Evolutionary conservation across 768 basidiomycete genomes (phyloP), one percentile per base, ranked within the genome.

Genomic region (Pleurotus sapidus): DNA sequence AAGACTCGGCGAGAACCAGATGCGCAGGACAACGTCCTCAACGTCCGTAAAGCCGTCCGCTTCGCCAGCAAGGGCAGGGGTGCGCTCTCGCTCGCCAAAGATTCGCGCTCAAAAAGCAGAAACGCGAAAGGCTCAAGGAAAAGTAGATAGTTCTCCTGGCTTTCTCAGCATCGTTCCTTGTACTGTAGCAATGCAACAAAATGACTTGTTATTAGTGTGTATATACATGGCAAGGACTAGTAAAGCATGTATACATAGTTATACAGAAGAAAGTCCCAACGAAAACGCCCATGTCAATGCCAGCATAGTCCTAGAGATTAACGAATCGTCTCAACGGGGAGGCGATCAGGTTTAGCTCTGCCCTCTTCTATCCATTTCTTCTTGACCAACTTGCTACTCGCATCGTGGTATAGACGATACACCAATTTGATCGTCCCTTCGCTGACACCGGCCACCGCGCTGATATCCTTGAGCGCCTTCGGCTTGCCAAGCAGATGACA

Each of bases 341-440:
- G 68, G 51, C 76, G 72, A 3, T 74, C 68, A 60, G 81, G 57
- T n/a, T 78, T 79, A 6, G 87, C 89, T 72, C 83, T 88, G 46
- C 88, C 90, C 3, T 88, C 84, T 56, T 89, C 87, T 60, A 94
- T 81, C 91, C 91, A 93, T 66, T 93, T 85, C 66, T 89, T 78
- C 73, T 91, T 91, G 53, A 93, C 88, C 73, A 95, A 64, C 76
- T 85, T 88, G 68, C 88, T 86, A 75, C 75, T 87, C 48, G 87
- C 87, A 7, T 72, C 69, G 65, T 86, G 90, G 68, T 93, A 91
- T 64, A 91, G 68, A 61, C 87, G 79, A 70, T 95, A 95, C 57
- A 93, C 91, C 72, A 94, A 72, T 74, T 92, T 92, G 68, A 98
- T 95, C 49, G 97, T 98, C 50, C 92, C 88, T 69, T 98, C 96